Evolutionary conservation across 75 land plant genomes (phyloP), one percentile per base, ranked within the genome.

Genomic region (Pseudotsuga menziesii): DNA sequence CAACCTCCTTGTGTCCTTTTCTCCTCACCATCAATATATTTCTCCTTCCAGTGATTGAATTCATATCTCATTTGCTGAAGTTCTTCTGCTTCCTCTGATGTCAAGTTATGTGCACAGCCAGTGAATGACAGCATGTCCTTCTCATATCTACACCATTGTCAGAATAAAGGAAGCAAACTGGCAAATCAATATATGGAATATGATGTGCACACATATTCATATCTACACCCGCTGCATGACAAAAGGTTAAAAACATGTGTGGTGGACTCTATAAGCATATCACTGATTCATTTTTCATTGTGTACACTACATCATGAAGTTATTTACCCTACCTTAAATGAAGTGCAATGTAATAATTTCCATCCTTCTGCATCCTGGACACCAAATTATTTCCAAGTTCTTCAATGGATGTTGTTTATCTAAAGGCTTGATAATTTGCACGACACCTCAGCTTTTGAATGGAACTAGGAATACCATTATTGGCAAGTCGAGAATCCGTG

Each of bases 121-220:
- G 99, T 94, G 82, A 97, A 94, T 41, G 99, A 90, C 77, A 97
- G 85, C 99, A 97, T 97, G 77, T 97, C 99, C 78, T 97, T 97
- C 78, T 97, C 99, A 80, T 92, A 97, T 76, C 94, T 92, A 77
- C 32, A 58, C 54, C 8, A 69, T 69, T 19, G 3, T 83, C 36
- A 7, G 19, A 19, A 69, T 23, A 52, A 41, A 39, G 11, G n/a
- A 69, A 69, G 72, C 23, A 41, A 39, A 39, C 48, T 35, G 9
- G 35, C 22, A 69, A 64, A 69, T 69, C 19, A 69, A 22, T 41
- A 48, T 11, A 48, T 48, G 54, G 54, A 48, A 48, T 48, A 48
- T 48, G 54, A 48, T 48, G 11, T 48, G 54, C 54, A 48, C 54
- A 48, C 12, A 48, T 11, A 48, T 48, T 11, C 54, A 48, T 48